A percentile compares a stretch with the other conserved stretches of the same genome.
Evolutionary conservation across 495 filamentous ascomycete species (phyloP).

Genomic region (Hamigera avellanea): DNA sequence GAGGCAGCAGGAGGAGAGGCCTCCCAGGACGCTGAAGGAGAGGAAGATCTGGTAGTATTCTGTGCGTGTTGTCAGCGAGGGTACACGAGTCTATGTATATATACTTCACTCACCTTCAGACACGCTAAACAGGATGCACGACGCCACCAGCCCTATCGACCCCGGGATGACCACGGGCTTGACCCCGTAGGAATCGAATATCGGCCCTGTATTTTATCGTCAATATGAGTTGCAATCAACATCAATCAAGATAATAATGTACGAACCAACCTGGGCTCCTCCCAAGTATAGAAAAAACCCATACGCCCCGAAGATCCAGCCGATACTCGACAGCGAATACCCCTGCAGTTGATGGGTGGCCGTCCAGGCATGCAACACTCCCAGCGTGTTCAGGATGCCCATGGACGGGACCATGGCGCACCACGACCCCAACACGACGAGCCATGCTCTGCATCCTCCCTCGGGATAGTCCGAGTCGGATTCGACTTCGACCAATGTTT

Average conservation of each 20-base stretch:
- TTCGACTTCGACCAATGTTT: too few relatives aligned
- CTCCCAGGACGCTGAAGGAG: conserved; percentile 25
- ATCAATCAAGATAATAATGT: conserved; percentile 41
- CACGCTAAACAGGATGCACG: conserved; percentile 39
- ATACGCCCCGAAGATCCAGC: conserved; percentile 65
- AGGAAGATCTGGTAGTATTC: conserved; percentile 35
- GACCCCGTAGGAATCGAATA: too few relatives aligned
- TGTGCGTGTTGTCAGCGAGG: conserved; percentile 39
- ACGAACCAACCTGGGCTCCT: too few relatives aligned
- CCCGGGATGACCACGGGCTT: not conserved
- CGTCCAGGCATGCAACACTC: conserved; percentile 45
- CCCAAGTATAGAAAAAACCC: too few relatives aligned
- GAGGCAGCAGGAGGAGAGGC: conserved; percentile 28
- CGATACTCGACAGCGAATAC: conserved; percentile 47
- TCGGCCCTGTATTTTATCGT: too few relatives aligned
- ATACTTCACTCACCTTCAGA: conserved; percentile 27
- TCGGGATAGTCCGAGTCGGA: too few relatives aligned
- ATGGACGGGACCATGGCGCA: conserved; percentile 50
- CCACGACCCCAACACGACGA: conserved; percentile 53
- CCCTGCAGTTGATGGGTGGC: conserved; percentile 41
- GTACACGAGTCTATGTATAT: conserved; percentile 26
- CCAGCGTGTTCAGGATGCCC: conserved; percentile 58
- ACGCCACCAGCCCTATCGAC: not conserved
- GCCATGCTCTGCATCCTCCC: conserved; percentile 55
- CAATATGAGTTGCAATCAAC: conserved; percentile 30